phyloP scores from a whole-genome alignment of 2,329 filamentous ascomycete species.

The Camillea tinctor region DNA sequence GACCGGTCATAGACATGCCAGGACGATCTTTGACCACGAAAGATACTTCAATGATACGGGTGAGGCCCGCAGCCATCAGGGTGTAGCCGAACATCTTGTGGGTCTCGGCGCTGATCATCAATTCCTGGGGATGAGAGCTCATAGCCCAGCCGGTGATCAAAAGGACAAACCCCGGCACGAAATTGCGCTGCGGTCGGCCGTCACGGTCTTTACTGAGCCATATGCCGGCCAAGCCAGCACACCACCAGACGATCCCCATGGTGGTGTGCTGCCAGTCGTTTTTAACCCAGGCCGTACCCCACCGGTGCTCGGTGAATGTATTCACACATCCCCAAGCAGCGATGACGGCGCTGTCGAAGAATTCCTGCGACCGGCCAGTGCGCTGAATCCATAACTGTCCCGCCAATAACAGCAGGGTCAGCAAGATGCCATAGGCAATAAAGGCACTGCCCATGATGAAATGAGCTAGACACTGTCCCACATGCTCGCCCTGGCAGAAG shows the following conservation, averaged over 20 bases:
- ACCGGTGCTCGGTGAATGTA: slow-evolving; percentile 95
- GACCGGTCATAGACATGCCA: slow-evolving; percentile 64
- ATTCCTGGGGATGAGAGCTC: slow-evolving; percentile 82
- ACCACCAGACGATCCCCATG: slow-evolving; percentile 99
- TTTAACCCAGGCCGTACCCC: slow-evolving; percentile 83
- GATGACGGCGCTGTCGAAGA: slow-evolving; percentile 90
- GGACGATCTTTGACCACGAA: slow-evolving; percentile 78
- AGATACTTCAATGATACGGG: slow-evolving; percentile 85
- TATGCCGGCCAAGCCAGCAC: slow-evolving; percentile 82
- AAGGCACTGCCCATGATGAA: slow-evolving; percentile 99
- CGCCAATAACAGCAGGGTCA: slow-evolving; percentile 82
- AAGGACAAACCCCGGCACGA: slow-evolving; percentile 89
- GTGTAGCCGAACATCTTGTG: slow-evolving; percentile 92
- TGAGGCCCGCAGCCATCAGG: slow-evolving; percentile 82
- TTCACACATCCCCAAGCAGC: slow-evolving; percentile 96
- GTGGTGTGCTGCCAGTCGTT: slow-evolving; percentile 97
- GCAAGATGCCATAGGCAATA: slow-evolving; percentile 85
- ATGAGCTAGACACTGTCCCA: slow-evolving; percentile 90
- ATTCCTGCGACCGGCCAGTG: slow-evolving; percentile 87
- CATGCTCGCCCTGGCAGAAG: slow-evolving; percentile 88
- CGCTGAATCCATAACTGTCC: slow-evolving; percentile 84
- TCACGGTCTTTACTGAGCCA: slow-evolving; percentile 87
- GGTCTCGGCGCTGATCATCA: slow-evolving; percentile 82
- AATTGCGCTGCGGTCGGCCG: slow-evolving; percentile 84
- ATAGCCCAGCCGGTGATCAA: slow-evolving; percentile 93